phyloP scores from a whole-genome alignment of 108 stramenopile species.

The Stephanodiscus triporus region DNA sequence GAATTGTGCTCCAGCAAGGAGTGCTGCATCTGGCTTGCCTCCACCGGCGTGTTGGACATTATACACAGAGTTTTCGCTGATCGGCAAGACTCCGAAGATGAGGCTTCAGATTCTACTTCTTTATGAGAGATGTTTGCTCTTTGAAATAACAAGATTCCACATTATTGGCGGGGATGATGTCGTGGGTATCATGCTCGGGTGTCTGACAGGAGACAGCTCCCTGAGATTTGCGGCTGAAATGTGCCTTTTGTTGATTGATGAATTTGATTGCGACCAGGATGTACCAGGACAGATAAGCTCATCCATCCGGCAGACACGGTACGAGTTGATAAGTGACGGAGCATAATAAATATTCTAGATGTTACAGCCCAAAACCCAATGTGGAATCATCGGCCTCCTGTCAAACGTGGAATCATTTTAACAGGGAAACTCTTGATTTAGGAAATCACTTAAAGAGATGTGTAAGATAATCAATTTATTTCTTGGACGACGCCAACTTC shows the following conservation, averaged over 20 bases:
- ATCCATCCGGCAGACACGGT: conserved; percentile 2
- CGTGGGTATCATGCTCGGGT: conserved; percentile 26
- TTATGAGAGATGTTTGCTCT: conserved; percentile 28
- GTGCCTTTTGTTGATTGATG: conserved; percentile 32
- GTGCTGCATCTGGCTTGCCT: conserved; percentile 38
- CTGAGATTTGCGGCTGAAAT: conserved; percentile 21
- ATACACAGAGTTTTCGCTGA: conserved; percentile 20
- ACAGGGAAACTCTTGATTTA: too few relatives aligned
- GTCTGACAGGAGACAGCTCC: conserved; percentile 2
- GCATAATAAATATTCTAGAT: too few relatives aligned
- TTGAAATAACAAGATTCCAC: conserved; percentile 36
- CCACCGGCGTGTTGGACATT: conserved; percentile 19
- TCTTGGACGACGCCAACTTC: conserved; percentile 36
- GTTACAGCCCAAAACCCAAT: too few relatives aligned
- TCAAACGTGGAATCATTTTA: too few relatives aligned
- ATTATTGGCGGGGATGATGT: conserved; percentile 33
- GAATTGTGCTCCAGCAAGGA: conserved; percentile 33
- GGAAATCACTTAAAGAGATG: too few relatives aligned
- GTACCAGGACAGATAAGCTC: conserved; percentile 14
- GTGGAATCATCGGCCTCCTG: too few relatives aligned
- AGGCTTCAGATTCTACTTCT: conserved; percentile 30
- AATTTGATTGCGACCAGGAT: conserved; percentile 34
- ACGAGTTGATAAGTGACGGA: too few relatives aligned
- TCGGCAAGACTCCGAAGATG: conserved; percentile 24
- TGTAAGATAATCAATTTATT: background rate